Evolutionary conservation across 192 early-diverging fungal genomes (phyloP).

Genomic region (Mortierella alpina): DNA sequence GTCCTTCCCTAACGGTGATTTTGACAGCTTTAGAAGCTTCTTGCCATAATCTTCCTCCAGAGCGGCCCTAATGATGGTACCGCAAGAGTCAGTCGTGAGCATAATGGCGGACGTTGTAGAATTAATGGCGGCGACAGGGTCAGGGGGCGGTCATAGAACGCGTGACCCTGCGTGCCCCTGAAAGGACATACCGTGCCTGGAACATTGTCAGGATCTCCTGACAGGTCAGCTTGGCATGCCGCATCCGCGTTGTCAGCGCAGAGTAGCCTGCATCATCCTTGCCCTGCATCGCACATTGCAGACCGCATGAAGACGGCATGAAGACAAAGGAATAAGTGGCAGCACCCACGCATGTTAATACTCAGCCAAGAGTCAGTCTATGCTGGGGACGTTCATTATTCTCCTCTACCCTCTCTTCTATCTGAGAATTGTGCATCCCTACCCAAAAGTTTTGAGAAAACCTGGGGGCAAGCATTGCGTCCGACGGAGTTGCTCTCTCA

Average conservation of each 20-base stretch:
- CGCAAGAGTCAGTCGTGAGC: not conserved
- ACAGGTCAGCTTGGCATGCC: constrained; percentile 75
- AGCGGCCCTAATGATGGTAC: constrained; percentile 56
- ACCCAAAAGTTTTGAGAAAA: constrained; percentile 53
- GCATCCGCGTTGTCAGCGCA: constrained; percentile 72
- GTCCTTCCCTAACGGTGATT: constrained; percentile 70
- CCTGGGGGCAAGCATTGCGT: constrained; percentile 12
- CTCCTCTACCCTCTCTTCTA: too few species aligned
- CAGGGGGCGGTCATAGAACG: not conserved
- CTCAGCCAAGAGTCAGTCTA: not conserved
- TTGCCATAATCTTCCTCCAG: constrained; percentile 81
- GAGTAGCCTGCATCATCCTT: constrained; percentile 78
- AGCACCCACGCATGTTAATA: not conserved
- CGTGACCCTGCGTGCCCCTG: not conserved
- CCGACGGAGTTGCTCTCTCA: constrained; percentile 4
- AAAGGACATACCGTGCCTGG: constrained; percentile 54
- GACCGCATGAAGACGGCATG: not conserved
- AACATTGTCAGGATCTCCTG: constrained; percentile 74
- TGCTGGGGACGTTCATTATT: not conserved
- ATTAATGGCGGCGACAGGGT: too few species aligned
- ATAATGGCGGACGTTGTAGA: not conserved
- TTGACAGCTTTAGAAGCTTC: constrained; percentile 69
- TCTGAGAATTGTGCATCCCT: not conserved
- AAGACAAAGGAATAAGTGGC: not conserved
- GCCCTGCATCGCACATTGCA: constrained; percentile 48